Evolutionary conservation across 1,284 basidiomycete species (phyloP).

Genomic region (Leccinum griseonigrum): DNA sequence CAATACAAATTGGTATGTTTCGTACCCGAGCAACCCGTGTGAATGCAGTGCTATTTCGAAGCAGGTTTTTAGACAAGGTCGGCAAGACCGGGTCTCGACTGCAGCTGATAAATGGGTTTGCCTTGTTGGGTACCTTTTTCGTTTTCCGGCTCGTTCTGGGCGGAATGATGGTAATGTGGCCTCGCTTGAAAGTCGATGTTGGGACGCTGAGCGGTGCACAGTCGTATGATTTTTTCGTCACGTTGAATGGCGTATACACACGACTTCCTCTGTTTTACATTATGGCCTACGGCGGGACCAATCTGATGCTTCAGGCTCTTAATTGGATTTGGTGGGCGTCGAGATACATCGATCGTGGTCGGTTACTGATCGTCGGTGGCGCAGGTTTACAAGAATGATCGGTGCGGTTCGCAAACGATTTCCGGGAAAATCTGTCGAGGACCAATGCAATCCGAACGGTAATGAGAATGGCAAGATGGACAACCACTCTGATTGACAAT

Average conservation of each 20-base stretch:
- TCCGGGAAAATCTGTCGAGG: slow-evolving; percentile 12
- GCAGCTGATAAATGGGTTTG: slow-evolving; percentile 65
- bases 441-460: slow-evolving; percentile 13
- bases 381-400: slow-evolving; percentile 71
- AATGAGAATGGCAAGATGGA: slow-evolving; percentile 15
- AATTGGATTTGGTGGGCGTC: slow-evolving; percentile 68
- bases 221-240: slow-evolving; percentile 62
- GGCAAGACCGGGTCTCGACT: slow-evolving; percentile 61
- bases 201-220: slow-evolving; percentile 27
- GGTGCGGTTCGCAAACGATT: slow-evolving; percentile 56
- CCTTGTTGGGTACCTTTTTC: slow-evolving; percentile 64
- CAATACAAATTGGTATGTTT: slow-evolving; percentile 66
- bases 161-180: slow-evolving; percentile 50
- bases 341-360: neutral
- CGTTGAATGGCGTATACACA: slow-evolving; percentile 47
- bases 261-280: slow-evolving; percentile 48
- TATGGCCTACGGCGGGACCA: slow-evolving; percentile 52
- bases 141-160: slow-evolving; percentile 64
- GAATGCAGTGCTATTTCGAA: slow-evolving; percentile 1
- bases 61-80: slow-evolving; percentile 73
- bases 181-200: neutral
- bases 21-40: neutral
- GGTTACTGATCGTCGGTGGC: slow-evolving; percentile 2
- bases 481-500: slow-evolving; percentile 13
- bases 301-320: slow-evolving; percentile 58